Evolutionary conservation across 176 grass and related monocot genomes (phyloP), one percentile per base, ranked within the genome.

Genomic region (Phragmites australis): DNA sequence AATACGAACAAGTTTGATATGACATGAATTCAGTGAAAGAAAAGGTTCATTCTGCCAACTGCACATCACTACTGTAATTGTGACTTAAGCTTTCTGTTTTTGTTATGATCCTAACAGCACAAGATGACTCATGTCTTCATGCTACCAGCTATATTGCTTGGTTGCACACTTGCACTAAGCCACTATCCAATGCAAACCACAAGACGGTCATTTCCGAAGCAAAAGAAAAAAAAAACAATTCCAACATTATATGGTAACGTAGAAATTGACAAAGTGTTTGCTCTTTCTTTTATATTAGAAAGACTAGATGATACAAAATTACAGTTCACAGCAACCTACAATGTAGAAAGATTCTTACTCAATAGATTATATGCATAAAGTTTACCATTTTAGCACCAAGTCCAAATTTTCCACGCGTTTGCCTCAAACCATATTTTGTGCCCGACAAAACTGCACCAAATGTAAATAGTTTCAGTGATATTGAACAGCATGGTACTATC

Each of bases 331-430:
- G n/a, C n/a, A 65, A 57, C 13, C 59, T 55, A 66, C 34, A 16
- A 80, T 44, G 15, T 11, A 27, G n/a, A 79, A 77, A 45, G 14
- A 1, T 75, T 65, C 25, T 41, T 61, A 5, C 29, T 62, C 37
- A 73, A 79, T 26, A 77, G 42, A 39, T 15, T n/a, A 34, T 39
- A 29, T n/a, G 27, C 34, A 65, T 51, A 73, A 74, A 76, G 2
- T 53, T 63, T 94, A 94, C 92, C 94, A 94, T 97, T 86, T 97
- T 97, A 68, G 94, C 94, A 72, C 94, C 94, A 74, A 97, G 94
- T 70, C 94, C 94, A 78, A 97, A 97, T 85, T 97, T 97, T 25
- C 94, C 94, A 82, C 94, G 94, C 29, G 94, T 97, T 90, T 97
- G 94, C 91, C 90, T 90, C 87, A 97, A 83, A 66, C 94, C 94